Percentiles rank a stretch among this genome's conserved stretches.
phyloP scores from a whole-genome alignment of 2,329 filamentous ascomycete species.

The Sporothrix brunneoviolacea region DNA sequence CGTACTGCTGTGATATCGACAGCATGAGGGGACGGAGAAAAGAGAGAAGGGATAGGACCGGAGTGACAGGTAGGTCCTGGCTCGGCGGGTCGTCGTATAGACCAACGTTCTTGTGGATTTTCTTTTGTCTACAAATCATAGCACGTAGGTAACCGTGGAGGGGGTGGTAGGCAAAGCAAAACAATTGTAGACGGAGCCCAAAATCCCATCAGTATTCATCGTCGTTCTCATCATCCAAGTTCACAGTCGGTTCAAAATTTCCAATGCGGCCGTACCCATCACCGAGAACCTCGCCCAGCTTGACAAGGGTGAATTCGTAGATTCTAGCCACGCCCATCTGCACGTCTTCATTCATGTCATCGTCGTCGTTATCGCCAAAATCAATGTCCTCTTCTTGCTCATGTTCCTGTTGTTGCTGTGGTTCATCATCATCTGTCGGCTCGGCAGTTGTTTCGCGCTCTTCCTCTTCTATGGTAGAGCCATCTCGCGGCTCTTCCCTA shows the following conservation, averaged over 20 bases:
- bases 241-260: neutral
- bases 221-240: slow-evolving; percentile 2
- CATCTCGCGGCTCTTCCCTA: neutral
- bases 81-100: too few relatives aligned
- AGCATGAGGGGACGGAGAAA: too few relatives aligned
- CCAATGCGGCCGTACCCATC: slow-evolving; percentile 22
- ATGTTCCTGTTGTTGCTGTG: neutral
- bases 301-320: slow-evolving; percentile 72
- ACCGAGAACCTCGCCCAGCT: slow-evolving; percentile 62
- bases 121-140: too few relatives aligned
- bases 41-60: too few relatives aligned
- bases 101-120: too few relatives aligned
- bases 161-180: too few relatives aligned
- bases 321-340: slow-evolving; percentile 68
- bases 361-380: slow-evolving; percentile 24
- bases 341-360: slow-evolving; percentile 26
- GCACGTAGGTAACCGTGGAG: too few relatives aligned
- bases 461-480: slow-evolving; percentile 26
- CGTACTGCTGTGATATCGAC: too few relatives aligned
- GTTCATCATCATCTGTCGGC: neutral
- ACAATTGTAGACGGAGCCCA: too few relatives aligned
- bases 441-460: slow-evolving; percentile 33
- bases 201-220: slow-evolving; percentile 9
- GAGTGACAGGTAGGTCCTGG: too few relatives aligned
- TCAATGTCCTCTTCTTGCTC: neutral